These are phyloP conservation scores for Albophoma yamanashiensis DNA, from an alignment of 2,329 filamentous ascomycete species.

Conservation along the genomic window DNA sequence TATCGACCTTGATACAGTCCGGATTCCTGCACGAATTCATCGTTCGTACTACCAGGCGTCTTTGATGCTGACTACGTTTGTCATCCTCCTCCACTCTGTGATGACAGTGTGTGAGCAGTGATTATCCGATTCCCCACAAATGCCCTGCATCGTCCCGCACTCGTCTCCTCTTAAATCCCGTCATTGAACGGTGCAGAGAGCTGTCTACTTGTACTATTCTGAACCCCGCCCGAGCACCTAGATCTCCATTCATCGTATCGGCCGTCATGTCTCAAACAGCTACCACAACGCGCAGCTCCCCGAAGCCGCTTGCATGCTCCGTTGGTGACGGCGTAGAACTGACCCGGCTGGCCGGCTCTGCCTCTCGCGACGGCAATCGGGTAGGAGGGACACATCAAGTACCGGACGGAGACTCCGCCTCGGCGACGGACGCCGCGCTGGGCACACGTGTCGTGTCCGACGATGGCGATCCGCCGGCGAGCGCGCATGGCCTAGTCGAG, in stretches of 20 bases:
- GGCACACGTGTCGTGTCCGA: neutral
- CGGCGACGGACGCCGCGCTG: neutral
- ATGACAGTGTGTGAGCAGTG: neutral
- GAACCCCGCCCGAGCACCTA: no score
- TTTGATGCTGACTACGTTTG: no score
- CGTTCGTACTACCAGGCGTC: no score
- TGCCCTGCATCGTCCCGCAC: neutral
- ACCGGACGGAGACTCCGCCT: neutral
- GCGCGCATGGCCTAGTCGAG: constrained; percentile 15
- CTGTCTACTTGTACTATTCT: neutral
- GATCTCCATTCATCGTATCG: no score
- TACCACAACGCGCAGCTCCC: neutral
- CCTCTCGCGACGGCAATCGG: neutral
- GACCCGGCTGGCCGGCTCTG: neutral
- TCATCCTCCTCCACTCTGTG: neutral
- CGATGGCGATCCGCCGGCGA: neutral
- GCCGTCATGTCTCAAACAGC: neutral
- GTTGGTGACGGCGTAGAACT: neutral
- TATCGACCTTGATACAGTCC: no score
- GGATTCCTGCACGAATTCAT: no score
- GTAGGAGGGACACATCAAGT: no score
- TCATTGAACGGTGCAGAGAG: neutral
- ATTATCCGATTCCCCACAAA: neutral
- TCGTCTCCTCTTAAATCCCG: neutral
- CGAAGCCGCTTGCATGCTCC: neutral